These are phyloP conservation scores for Rutstroemia sp. DNA, from an alignment of 2,329 filamentous ascomycete genomes.

Conservation along the genomic window DNA sequence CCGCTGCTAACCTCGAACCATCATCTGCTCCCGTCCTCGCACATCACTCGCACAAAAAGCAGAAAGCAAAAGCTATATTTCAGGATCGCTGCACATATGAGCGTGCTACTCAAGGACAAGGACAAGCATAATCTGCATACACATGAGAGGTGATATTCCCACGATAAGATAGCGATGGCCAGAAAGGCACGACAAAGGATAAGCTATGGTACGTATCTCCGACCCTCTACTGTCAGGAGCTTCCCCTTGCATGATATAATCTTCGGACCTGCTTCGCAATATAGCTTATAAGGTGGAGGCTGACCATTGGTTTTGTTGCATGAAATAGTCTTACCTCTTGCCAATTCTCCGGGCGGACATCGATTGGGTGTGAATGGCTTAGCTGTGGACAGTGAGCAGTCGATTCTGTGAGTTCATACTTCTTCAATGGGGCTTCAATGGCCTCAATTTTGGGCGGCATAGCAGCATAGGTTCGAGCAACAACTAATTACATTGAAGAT, in stretches of 20 bases:
- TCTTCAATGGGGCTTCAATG: neutral
- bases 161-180: slow-evolving; percentile 40
- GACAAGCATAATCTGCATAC: neutral
- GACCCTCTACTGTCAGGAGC: neutral
- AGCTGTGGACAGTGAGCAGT: slow-evolving; percentile 73
- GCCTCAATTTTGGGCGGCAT: neutral
- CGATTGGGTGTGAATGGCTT: slow-evolving; percentile 91
- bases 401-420: slow-evolving; percentile 60
- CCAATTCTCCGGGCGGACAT: slow-evolving; percentile 74
- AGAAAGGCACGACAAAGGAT: slow-evolving; percentile 64
- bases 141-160: neutral
- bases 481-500: slow-evolving; percentile 44
- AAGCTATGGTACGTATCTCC: slow-evolving; percentile 51
- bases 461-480: neutral
- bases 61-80: neutral
- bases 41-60: neutral
- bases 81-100: neutral
- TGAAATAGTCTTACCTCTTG: slow-evolving; percentile 58
- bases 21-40: neutral
- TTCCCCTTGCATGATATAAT: neutral
- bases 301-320: slow-evolving; percentile 1
- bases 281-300: neutral
- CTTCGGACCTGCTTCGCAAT: neutral
- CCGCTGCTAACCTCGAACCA: neutral
- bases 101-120: neutral